A percentile compares a stretch with the other conserved stretches of the same genome.
These are phyloP conservation scores for Colletotrichum acutatum DNA, from an alignment of 2,329 filamentous ascomycete genomes.

Conservation along the genomic window DNA sequence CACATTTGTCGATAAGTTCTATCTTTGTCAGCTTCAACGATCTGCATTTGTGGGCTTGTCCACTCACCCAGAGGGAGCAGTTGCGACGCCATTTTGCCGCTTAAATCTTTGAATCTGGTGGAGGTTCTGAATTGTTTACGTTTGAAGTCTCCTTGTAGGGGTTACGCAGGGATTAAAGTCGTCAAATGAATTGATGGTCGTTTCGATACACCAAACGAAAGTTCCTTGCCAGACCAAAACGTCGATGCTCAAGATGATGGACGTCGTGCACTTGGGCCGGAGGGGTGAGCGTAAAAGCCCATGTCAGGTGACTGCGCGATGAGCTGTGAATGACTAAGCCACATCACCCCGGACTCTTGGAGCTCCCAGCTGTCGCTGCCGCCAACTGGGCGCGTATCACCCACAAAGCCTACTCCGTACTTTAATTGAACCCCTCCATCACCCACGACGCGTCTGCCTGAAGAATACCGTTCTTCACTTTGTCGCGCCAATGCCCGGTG, in stretches of 20 bases:
- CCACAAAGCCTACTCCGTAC: not conserved
- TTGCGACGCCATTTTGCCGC: conserved; percentile 72
- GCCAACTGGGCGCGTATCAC: conserved; percentile 10
- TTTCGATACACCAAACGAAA: not conserved
- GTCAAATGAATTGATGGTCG: conserved; percentile 4
- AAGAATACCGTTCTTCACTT: conserved; percentile 9
- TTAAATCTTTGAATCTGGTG: not conserved
- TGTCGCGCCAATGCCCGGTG: conserved; percentile 45
- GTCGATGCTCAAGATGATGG: conserved; percentile 25
- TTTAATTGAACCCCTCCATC: conserved; percentile 19
- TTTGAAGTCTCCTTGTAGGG: not conserved
- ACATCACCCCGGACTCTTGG: not conserved
- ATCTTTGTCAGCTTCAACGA: conserved; percentile 38
- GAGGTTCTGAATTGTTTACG: not conserved
- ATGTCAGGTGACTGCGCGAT: conserved; percentile 47
- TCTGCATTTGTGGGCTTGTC: not conserved
- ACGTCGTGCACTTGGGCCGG: not conserved
- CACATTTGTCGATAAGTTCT: conserved; percentile 99
- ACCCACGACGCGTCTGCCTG: conserved; percentile 46
- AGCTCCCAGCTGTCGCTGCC: conserved; percentile 15
- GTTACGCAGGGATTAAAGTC: conserved; percentile 7
- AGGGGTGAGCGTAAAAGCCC: conserved; percentile 25
- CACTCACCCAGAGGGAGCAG: conserved; percentile 74
- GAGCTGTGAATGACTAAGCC: conserved; percentile 47
- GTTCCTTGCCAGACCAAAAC: conserved; percentile 17